A percentile compares a stretch with the other conserved stretches of the same genome.
Conservation (phyloP, 2,329 filamentous ascomycete species). For the Stachybotrys elegans region DNA sequence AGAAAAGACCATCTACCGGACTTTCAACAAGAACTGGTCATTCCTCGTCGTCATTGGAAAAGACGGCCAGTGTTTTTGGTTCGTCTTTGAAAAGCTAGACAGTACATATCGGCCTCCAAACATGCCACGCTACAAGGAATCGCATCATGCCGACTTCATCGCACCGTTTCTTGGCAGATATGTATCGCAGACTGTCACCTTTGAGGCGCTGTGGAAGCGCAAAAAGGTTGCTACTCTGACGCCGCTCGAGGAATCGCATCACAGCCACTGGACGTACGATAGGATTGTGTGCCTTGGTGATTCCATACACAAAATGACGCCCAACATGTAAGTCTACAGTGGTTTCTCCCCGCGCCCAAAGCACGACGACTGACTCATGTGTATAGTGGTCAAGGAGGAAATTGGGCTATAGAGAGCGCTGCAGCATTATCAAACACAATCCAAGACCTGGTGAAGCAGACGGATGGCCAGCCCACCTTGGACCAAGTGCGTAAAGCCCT, state of each 20-base stretch:
- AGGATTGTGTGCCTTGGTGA: constrained; percentile 23
- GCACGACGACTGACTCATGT: no score
- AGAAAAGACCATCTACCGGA: not conserved
- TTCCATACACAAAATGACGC: constrained; percentile 25
- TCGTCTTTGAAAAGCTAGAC: not conserved
- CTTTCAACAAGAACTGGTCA: not conserved
- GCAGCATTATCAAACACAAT: constrained; percentile 11
- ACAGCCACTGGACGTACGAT: not conserved
- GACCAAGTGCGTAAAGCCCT: not conserved
- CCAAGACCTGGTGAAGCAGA: not conserved
- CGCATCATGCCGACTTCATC: not conserved
- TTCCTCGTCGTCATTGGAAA: not conserved
- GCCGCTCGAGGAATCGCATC: not conserved
- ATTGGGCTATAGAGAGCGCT: constrained; percentile 14
- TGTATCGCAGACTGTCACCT: not conserved
- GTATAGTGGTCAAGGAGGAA: constrained; percentile 13
- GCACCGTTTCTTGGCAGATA: not conserved
- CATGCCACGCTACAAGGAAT: not conserved
- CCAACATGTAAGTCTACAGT: no score
- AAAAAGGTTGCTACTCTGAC: not conserved
- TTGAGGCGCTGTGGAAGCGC: not conserved
- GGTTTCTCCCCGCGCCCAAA: no score
- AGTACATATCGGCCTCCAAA: not conserved
- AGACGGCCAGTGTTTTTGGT: not conserved
- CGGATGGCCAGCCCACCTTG: not conserved